Conservation (phyloP, 2,329 filamentous ascomycete species). For the Colletotrichum ledebouriae region DNA sequence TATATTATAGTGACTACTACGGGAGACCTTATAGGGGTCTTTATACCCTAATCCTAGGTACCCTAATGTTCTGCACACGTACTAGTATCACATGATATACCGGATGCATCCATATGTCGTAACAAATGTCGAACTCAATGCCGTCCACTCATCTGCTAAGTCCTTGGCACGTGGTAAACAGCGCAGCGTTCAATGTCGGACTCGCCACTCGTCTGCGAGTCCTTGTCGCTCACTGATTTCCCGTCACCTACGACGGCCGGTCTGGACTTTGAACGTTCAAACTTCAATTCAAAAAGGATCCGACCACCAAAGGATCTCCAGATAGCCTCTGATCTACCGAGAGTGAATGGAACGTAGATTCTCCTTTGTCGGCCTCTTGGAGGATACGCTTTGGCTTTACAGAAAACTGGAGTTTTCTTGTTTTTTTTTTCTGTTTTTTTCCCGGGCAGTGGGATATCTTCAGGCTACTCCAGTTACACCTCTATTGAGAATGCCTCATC, state of each 20-base stretch:
- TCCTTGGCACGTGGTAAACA: not conserved
- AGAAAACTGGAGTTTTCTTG: slow-evolving; percentile 14
- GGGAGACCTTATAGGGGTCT: no score
- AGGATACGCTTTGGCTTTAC: slow-evolving; percentile 4
- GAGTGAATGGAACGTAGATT: not conserved
- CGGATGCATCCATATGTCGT: no score
- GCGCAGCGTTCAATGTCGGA: not conserved
- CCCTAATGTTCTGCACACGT: no score
- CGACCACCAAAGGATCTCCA: not conserved
- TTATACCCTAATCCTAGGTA: no score
- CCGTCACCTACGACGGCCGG: not conserved
- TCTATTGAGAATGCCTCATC: not conserved
- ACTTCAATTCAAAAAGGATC: not conserved
- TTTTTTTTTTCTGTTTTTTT: no score
- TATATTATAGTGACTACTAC: no score
- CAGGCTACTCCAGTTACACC: not conserved
- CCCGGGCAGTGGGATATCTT: not conserved
- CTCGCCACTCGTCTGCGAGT: not conserved
- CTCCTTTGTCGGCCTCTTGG: not conserved
- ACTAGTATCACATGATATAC: no score
- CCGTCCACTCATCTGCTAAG: not conserved
- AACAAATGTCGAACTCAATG: slow-evolving; percentile 17
- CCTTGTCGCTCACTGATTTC: not conserved
- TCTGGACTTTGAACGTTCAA: not conserved
- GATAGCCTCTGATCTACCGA: not conserved